Conservation (phyloP, 2,329 filamentous ascomycete genomes). For the Ophiocordyceps camponoti-rufipedis region DNA sequence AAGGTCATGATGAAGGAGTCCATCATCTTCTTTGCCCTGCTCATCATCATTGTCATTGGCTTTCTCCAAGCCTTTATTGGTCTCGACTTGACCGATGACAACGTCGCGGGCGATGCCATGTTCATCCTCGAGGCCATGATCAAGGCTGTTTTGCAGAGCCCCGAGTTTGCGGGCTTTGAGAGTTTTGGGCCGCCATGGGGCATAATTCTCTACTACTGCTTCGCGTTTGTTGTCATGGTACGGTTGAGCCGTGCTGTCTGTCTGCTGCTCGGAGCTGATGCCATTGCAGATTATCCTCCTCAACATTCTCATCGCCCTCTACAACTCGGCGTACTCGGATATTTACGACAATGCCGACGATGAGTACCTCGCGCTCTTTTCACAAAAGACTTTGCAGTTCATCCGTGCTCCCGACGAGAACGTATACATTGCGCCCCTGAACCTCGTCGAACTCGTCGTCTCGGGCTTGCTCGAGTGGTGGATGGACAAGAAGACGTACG, state of each 20-base stretch:
- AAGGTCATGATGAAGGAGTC: conserved; percentile 93
- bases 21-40: conserved; percentile 86
- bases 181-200: conserved; percentile 86
- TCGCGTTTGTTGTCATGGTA: conserved; percentile 94
- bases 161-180: conserved; percentile 79
- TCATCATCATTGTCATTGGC: conserved; percentile 64
- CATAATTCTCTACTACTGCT: conserved; percentile 89
- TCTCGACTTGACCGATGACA: conserved; percentile 65
- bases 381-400: conserved; percentile 91
- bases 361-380: conserved; percentile 85
- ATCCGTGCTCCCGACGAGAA: conserved; percentile 95
- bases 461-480: conserved; percentile 87
- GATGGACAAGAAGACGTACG: conserved; percentile 58
- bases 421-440: conserved; percentile 92
- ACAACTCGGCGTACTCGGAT: conserved; percentile 91
- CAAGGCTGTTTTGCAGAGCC: conserved; percentile 80
- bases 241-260: conserved; percentile 5
- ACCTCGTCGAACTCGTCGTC: conserved; percentile 72
- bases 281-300: conserved; percentile 46
- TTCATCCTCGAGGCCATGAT: conserved; percentile 72
- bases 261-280: background rate
- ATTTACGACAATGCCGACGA: conserved; percentile 88
- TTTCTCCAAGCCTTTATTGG: conserved; percentile 93
- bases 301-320: conserved; percentile 92
- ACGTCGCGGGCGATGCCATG: conserved; percentile 45